Conservation (phyloP, 495 filamentous ascomycete species). For the Penicillium arizonense region DNA sequence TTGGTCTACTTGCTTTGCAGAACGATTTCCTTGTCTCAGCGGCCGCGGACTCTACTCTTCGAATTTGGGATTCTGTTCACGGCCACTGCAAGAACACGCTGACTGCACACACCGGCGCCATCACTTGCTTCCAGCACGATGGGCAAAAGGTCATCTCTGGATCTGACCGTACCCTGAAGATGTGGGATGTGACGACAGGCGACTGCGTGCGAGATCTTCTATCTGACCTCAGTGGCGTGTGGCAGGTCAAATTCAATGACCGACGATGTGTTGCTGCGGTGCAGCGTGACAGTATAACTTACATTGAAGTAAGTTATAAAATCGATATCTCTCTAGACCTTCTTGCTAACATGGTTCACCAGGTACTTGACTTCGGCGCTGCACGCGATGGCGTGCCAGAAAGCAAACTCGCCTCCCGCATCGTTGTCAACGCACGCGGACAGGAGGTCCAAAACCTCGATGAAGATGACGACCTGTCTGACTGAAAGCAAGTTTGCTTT, state of each 20-base stretch:
- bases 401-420: slow-evolving; percentile 74
- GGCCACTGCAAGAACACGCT: slow-evolving; percentile 88
- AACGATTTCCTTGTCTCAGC: slow-evolving; percentile 90
- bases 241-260: slow-evolving; percentile 98
- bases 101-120: slow-evolving; percentile 92
- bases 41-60: slow-evolving; percentile 89
- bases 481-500: slow-evolving; percentile 9
- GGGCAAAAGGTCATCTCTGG: slow-evolving; percentile 95
- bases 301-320: slow-evolving; percentile 78
- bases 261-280: slow-evolving; percentile 94
- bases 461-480: slow-evolving; percentile 44
- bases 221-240: slow-evolving; percentile 93
- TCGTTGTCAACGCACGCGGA: slow-evolving; percentile 67
- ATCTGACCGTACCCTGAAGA: slow-evolving; percentile 92
- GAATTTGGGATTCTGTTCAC: slow-evolving; percentile 96
- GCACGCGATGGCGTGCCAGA: slow-evolving; percentile 74
- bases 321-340: slow-evolving; percentile 23
- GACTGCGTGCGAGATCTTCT: slow-evolving; percentile 92
- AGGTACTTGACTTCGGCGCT: slow-evolving; percentile 93
- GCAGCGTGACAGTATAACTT: slow-evolving; percentile 86
- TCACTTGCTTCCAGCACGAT: slow-evolving; percentile 99
- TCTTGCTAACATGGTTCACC: slow-evolving; percentile 5
- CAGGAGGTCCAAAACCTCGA: slow-evolving; percentile 37
- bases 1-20: slow-evolving; percentile 85
- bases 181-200: slow-evolving; percentile 95